phyloP scores from a whole-genome alignment of 2,329 filamentous ascomycete species.

The Penicillium hesseltinei region DNA sequence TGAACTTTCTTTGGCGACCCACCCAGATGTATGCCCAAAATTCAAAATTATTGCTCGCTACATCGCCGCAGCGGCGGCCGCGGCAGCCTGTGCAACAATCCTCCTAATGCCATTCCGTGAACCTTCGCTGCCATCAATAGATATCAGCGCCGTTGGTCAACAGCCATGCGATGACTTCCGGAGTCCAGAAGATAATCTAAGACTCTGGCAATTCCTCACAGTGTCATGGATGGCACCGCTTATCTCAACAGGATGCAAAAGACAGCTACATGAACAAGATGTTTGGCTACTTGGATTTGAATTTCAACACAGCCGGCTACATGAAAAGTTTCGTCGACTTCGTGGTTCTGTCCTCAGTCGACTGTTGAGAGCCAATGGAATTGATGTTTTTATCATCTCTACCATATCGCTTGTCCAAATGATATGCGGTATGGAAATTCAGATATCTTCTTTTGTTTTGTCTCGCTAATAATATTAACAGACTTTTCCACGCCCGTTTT shows the following conservation, averaged over 20 bases:
- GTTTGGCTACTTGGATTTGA: conserved; percentile 78
- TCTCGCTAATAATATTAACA: conserved; percentile 17
- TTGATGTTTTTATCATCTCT: conserved; percentile 71
- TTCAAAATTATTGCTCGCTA: conserved; percentile 24
- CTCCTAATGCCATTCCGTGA: conserved; percentile 70
- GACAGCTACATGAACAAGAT: conserved; percentile 72
- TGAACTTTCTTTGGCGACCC: conserved; percentile 35
- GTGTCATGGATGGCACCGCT: conserved; percentile 80
- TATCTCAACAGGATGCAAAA: conserved; percentile 61
- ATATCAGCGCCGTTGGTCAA: conserved; percentile 60
- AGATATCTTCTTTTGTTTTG: conserved; percentile 14
- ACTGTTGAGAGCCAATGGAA: conserved; percentile 71
- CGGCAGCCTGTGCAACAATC: conserved; percentile 53
- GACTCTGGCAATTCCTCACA: conserved; percentile 78
- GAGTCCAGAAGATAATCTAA: conserved; percentile 75
- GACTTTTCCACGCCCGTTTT: conserved; percentile 64
- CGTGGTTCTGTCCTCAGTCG: conserved; percentile 69
- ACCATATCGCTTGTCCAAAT: conserved; percentile 64
- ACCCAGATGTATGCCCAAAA: conserved; percentile 10
- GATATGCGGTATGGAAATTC: conserved; percentile 45
- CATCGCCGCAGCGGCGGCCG: conserved; percentile 41
- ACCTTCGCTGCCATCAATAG: conserved; percentile 51
- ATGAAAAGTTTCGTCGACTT: conserved; percentile 71
- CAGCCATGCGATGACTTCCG: conserved; percentile 61
- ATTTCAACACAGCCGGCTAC: conserved; percentile 75